Evolutionary conservation across 768 basidiomycete species (phyloP).

Genomic region (Collybiopsis luxurians): DNA sequence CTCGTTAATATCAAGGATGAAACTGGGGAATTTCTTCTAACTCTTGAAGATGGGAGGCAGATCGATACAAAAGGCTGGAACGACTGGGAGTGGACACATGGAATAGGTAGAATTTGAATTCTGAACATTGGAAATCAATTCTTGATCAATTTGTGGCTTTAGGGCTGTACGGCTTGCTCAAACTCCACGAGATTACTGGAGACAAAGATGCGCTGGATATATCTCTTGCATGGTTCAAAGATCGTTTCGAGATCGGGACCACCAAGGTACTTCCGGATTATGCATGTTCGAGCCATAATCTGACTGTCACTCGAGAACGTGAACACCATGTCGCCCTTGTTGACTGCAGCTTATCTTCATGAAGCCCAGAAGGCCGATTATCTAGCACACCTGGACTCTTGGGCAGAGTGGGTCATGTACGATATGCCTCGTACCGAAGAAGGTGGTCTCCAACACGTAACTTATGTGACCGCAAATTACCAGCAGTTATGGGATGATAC

Average conservation of each 20-base stretch:
- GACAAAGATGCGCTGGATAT: constrained; percentile 36
- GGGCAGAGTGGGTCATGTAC: constrained; percentile 53
- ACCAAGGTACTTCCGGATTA: constrained; percentile 31
- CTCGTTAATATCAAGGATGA: constrained; percentile 53
- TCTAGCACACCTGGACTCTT: constrained; percentile 38
- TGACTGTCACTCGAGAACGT: constrained; percentile 36
- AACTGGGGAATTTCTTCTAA: constrained; percentile 48
- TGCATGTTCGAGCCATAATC: background rate
- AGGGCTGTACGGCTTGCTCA: constrained; percentile 40
- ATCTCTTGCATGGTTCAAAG: constrained; percentile 46
- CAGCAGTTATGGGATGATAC: constrained; percentile 59
- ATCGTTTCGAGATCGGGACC: constrained; percentile 46
- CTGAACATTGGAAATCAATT: too few relatives aligned
- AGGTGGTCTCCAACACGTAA: constrained; percentile 47
- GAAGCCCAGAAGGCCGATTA: constrained; percentile 32
- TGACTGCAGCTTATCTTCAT: constrained; percentile 44
- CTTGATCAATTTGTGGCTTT: too few relatives aligned
- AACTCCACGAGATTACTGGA: constrained; percentile 38
- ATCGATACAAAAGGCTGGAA: constrained; percentile 61
- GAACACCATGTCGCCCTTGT: constrained; percentile 54
- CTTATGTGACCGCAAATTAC: constrained; percentile 36
- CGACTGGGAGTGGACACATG: constrained; percentile 55
- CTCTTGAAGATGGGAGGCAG: constrained; percentile 45
- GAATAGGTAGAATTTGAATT: constrained; percentile 35
- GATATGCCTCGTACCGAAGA: constrained; percentile 46